Evolutionary conservation across 805 yeast species (phyloP), one percentile per base, ranked within the genome.

Genomic region (Kazachstania martiniae): DNA sequence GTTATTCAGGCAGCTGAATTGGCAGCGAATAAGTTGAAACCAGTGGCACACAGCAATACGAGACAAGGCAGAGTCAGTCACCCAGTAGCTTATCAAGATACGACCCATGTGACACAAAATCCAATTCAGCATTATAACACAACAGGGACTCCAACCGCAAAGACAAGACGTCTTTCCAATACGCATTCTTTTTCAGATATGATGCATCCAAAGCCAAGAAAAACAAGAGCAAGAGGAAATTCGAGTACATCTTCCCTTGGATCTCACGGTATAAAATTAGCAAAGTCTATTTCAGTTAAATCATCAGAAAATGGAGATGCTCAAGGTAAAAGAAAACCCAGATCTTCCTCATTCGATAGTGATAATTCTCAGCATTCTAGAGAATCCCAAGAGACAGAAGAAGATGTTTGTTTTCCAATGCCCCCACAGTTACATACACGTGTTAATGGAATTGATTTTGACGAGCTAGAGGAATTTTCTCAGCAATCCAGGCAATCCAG

Each of bases 401-500:
- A 85, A 52, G 97, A 89, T 68, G 98, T 89, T 28, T 89, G 97
- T 65, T 87, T 87, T 59, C 97, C 97, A 2, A 79, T 85, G 84
- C 62, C 74, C 31, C 76, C 82, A 4, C 49, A 46, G 32, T 79
- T 78, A 38, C 73, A 69, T 35, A 63, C 66, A 10, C 63, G 72
- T 31, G 62, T 72, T 27, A 76, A 75, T 38, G 95, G 94, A 12
- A 83, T 91, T 43, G 95, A 89, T 57, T 85, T 89, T 48, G 85
- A 76, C 48, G 96, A 86, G 49, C 70, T 89, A 43, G 95, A 84
- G 37, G 91, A 81, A 44, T 84, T 80, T 49, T 74, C 80, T 27
- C 64, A 65, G 33, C 79, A 72, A 34, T 77, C 73, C 43, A 60
- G 35, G 8, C 75, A 37, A 71, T 65, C 36, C 70, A 71, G 46